Conservation (phyloP, 2,329 filamentous ascomycete species). For the Paracamarosporium sp. region DNA sequence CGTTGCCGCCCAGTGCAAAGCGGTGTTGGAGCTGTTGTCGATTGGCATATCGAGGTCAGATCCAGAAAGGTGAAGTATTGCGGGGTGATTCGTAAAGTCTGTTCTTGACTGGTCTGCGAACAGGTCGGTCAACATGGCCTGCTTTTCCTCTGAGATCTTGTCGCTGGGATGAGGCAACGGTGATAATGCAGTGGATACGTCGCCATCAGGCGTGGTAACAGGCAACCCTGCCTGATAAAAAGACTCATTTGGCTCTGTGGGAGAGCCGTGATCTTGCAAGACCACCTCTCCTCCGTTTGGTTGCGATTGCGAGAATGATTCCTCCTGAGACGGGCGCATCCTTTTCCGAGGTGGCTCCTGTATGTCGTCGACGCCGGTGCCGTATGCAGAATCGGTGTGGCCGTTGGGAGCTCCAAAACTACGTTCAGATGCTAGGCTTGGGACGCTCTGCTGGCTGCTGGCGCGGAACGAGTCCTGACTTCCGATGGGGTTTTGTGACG, state of each 20-base stretch:
- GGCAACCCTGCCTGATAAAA: slow-evolving; percentile 63
- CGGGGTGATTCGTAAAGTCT: slow-evolving; percentile 77
- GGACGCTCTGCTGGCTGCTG: slow-evolving; percentile 81
- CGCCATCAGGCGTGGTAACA: slow-evolving; percentile 54
- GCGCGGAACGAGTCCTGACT: slow-evolving; percentile 71
- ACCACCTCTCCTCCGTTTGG: slow-evolving; percentile 60
- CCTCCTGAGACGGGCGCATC: slow-evolving; percentile 57
- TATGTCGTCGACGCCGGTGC: slow-evolving; percentile 62
- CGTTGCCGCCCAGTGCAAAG: slow-evolving; percentile 95
- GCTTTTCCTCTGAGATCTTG: slow-evolving; percentile 77
- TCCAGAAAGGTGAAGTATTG: slow-evolving; percentile 76
- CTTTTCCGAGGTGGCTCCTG: slow-evolving; percentile 85
- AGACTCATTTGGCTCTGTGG: slow-evolving; percentile 81
- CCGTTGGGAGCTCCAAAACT: slow-evolving; percentile 65
- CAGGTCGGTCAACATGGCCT: slow-evolving; percentile 79
- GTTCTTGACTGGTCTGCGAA: slow-evolving; percentile 64
- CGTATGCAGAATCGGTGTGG: slow-evolving; percentile 70
- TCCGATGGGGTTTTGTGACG: slow-evolving; percentile 69
- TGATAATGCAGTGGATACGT: slow-evolving; percentile 66
- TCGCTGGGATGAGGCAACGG: slow-evolving; percentile 67
- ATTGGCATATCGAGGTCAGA: slow-evolving; percentile 91
- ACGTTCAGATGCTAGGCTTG: slow-evolving; percentile 75
- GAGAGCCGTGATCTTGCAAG: slow-evolving; percentile 68
- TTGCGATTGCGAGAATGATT: slow-evolving; percentile 48
- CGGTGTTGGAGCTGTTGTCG: slow-evolving; percentile 86